Conservation (phyloP, 2,329 filamentous ascomycete species). For the Aspergillus ruber region DNA sequence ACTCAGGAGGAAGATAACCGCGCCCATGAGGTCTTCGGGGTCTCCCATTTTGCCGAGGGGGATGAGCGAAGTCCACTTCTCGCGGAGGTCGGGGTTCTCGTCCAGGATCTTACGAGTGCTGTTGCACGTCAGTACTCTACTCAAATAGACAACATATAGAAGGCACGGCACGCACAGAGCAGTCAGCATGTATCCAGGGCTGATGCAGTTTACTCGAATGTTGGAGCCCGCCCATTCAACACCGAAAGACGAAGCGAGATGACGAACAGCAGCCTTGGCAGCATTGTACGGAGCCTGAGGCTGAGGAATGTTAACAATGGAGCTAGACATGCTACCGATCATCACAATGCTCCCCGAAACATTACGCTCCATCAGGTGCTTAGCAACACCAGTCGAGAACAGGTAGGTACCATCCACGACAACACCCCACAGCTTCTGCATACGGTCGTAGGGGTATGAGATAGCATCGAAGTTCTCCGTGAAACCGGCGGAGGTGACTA, state of each 20-base stretch:
- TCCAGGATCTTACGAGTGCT: slow-evolving; percentile 92
- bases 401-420: slow-evolving; percentile 92
- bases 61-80: slow-evolving; percentile 87
- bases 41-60: slow-evolving; percentile 90
- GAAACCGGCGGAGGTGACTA: slow-evolving; percentile 95
- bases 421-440: slow-evolving; percentile 89
- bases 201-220: slow-evolving; percentile 93
- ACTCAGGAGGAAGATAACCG: slow-evolving; percentile 77
- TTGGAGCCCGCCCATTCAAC: slow-evolving; percentile 87
- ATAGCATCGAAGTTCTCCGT: slow-evolving; percentile 93
- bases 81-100: slow-evolving; percentile 82
- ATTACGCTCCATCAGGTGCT: slow-evolving; percentile 80
- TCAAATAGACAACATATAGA: neutral
- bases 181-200: slow-evolving; percentile 93
- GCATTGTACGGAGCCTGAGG: slow-evolving; percentile 91
- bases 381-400: slow-evolving; percentile 76
- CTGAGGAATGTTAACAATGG: slow-evolving; percentile 92
- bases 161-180: slow-evolving; percentile 61
- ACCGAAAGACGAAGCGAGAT: slow-evolving; percentile 78
- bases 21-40: slow-evolving; percentile 88
- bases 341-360: slow-evolving; percentile 79
- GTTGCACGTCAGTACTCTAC: slow-evolving; percentile 4
- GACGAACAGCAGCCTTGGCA: slow-evolving; percentile 84
- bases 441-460: slow-evolving; percentile 81
- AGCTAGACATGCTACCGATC: slow-evolving; percentile 90